Evolutionary conservation across 1,139 yeast species (phyloP).

Genomic region (Kodamaea sp.): DNA sequence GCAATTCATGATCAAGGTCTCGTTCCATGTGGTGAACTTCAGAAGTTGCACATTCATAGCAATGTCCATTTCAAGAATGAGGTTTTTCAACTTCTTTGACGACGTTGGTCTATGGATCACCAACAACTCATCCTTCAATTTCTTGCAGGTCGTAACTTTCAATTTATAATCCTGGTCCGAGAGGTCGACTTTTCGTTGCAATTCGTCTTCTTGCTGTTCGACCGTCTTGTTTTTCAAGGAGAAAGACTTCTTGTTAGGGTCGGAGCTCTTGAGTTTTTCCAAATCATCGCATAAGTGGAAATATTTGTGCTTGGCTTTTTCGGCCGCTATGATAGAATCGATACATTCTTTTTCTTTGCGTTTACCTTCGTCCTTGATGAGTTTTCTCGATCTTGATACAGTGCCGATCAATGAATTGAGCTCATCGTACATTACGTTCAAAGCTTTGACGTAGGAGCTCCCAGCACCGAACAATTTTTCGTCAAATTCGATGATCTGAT

Average conservation of each 20-base stretch:
- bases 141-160: conserved; percentile 71
- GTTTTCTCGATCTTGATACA: conserved; percentile 69
- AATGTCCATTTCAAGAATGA: conserved; percentile 82
- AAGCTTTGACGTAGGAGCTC: conserved; percentile 72
- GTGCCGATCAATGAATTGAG: conserved; percentile 69
- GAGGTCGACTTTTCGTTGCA: conserved; percentile 72
- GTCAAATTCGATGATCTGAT: conserved; percentile 71
- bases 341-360: conserved; percentile 79
- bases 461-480: conserved; percentile 76
- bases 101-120: conserved; percentile 76
- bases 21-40: conserved; percentile 85
- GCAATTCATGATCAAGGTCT: conserved; percentile 76
- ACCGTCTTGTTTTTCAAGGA: conserved; percentile 76
- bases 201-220: conserved; percentile 91
- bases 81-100: conserved; percentile 70
- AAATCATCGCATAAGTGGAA: conserved; percentile 81
- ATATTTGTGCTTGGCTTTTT: conserved; percentile 84
- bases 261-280: conserved; percentile 77
- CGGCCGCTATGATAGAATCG: conserved; percentile 82
- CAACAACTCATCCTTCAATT: conserved; percentile 71
- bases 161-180: conserved; percentile 87
- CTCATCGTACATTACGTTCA: conserved; percentile 86
- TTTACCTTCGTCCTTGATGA: conserved; percentile 77
- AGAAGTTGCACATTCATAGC: conserved; percentile 87
- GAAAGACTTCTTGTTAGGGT: conserved; percentile 81